Conservation (phyloP, 1,139 yeast genomes). For the Pichia sp. region DNA sequence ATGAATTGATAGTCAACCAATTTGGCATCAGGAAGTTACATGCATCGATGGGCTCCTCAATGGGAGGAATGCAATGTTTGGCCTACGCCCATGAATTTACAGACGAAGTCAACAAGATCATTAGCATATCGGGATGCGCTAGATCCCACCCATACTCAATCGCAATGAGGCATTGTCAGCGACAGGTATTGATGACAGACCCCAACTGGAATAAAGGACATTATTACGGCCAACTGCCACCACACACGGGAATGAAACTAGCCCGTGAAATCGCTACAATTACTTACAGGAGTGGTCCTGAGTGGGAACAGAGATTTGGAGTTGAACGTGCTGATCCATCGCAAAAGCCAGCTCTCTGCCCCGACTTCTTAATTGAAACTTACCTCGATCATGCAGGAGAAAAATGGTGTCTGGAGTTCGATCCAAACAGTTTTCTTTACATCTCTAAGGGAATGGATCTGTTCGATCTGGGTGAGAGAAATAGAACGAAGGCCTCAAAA, state of each 20-base stretch:
- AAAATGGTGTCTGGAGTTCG: constrained; percentile 86
- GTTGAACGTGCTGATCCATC: constrained; percentile 81
- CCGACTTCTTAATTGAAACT: constrained; percentile 88
- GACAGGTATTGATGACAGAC: constrained; percentile 92
- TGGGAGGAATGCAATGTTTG: constrained; percentile 96
- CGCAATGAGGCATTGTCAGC: constrained; percentile 88
- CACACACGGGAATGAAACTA: constrained; percentile 91
- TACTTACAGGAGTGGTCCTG: constrained; percentile 93
- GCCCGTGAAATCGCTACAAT: constrained; percentile 93
- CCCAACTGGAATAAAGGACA: constrained; percentile 93
- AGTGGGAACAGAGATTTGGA: constrained; percentile 92
- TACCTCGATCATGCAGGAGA: constrained; percentile 93
- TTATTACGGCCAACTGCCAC: constrained; percentile 70
- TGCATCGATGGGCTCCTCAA: constrained; percentile 86
- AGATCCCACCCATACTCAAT: constrained; percentile 91
- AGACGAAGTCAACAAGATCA: constrained; percentile 63
- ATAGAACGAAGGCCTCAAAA: constrained; percentile 41
- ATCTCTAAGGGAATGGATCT: constrained; percentile 93
- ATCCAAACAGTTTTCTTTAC: constrained; percentile 82
- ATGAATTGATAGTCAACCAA: constrained; percentile 56
- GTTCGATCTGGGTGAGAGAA: constrained; percentile 67
- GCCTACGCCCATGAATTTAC: constrained; percentile 87
- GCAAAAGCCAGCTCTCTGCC: constrained; percentile 80
- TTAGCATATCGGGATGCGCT: constrained; percentile 86
- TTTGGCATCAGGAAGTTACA: constrained; percentile 61